Percentiles rank a stretch among this genome's conserved stretches.
phyloP scores from a whole-genome alignment of 768 basidiomycete species.

The Lentinula edodes region DNA sequence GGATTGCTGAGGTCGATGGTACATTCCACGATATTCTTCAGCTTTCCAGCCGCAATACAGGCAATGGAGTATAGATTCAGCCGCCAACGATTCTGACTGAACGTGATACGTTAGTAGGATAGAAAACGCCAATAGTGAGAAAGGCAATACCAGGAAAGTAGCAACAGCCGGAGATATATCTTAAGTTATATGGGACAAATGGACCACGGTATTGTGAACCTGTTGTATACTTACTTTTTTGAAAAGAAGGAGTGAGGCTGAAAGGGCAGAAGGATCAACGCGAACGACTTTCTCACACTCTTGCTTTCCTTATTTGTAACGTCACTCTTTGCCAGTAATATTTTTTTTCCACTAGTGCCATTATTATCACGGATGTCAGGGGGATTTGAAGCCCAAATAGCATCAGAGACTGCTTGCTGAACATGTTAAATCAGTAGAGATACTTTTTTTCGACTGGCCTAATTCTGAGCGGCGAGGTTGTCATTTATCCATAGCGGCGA shows the following conservation, averaged over 20 bases:
- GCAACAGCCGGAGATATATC: not conserved
- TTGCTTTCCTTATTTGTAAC: not conserved
- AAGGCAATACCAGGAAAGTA: not conserved
- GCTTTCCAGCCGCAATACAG: not conserved
- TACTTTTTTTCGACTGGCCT: no score
- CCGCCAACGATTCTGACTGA: conserved; percentile 3
- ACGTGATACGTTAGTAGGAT: not conserved
- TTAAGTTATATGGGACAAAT: not conserved
- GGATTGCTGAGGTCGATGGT: conserved; percentile 56
- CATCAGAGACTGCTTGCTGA: no score
- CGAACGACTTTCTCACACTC: not conserved
- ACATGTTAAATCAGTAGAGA: no score
- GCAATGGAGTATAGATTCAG: not conserved
- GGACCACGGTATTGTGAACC: not conserved
- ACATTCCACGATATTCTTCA: conserved; percentile 28
- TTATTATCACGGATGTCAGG: no score
- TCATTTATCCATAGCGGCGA: no score
- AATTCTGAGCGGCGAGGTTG: no score
- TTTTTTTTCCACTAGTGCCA: no score
- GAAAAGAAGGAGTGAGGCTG: not conserved
- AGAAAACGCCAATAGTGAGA: no score
- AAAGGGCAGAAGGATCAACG: not conserved
- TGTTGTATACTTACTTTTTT: not conserved
- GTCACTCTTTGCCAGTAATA: no score
- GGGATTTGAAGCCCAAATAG: no score